phyloP scores from a whole-genome alignment of 192 early-diverging fungal genomes.

The Coemansia sp. region DNA sequence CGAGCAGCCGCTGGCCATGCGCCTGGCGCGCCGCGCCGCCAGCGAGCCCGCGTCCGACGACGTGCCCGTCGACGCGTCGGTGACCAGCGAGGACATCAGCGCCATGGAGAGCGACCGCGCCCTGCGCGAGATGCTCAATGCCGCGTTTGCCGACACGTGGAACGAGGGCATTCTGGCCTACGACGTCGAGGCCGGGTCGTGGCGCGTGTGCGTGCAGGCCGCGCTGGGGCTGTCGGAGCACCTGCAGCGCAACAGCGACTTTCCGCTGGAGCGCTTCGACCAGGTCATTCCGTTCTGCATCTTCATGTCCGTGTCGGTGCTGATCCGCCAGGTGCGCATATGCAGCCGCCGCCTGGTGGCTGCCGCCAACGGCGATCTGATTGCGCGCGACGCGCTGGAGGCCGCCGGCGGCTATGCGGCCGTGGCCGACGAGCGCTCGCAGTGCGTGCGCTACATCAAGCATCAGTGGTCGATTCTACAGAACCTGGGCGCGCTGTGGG shows the following conservation, averaged over 20 bases:
- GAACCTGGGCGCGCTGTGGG: constrained; percentile 36
- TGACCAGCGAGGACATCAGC: constrained; percentile 6
- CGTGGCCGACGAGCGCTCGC: constrained; percentile 14
- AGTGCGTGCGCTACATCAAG: constrained; percentile 24
- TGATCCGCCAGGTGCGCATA: constrained; percentile 40
- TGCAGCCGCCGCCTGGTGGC: constrained; percentile 25
- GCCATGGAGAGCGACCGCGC: constrained; percentile 26
- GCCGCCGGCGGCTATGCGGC: constrained; percentile 2
- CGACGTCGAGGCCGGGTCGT: constrained; percentile 35
- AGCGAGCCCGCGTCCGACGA: background rate
- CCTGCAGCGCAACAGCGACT: constrained; percentile 38
- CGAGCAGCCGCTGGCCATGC: constrained; percentile 38
- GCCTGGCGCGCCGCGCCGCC: background rate
- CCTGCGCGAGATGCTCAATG: constrained; percentile 42
- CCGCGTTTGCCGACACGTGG: constrained; percentile 45
- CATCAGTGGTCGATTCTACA: constrained; percentile 44
- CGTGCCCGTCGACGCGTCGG: background rate
- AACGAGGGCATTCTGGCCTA: constrained; percentile 47
- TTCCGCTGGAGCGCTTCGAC: constrained; percentile 49
- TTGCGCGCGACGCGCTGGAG: background rate
- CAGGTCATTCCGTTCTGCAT: constrained; percentile 53
- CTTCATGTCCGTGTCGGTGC: constrained; percentile 48
- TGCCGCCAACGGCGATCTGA: background rate
- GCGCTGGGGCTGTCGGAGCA: constrained; percentile 40
- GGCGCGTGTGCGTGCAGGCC: constrained; percentile 25